Percentiles rank a stretch among this genome's conserved stretches.
Evolutionary conservation across 352 stramenopile species (phyloP).

Genomic region (Elongisporangium undulatum): DNA sequence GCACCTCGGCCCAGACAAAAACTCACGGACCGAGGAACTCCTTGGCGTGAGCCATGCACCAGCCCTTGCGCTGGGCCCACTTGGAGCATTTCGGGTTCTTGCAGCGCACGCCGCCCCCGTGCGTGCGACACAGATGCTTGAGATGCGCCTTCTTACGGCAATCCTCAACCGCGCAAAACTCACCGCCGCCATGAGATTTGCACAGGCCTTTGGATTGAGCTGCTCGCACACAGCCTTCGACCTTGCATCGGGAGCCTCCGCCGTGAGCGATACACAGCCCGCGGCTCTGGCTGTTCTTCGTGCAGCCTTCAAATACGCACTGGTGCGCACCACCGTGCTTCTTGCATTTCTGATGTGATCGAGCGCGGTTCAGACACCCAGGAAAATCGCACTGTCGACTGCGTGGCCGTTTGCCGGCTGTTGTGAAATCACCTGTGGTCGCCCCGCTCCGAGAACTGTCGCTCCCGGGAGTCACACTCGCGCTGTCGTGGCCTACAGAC

Average conservation of each 20-base stretch:
- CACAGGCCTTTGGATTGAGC: conserved; percentile 85
- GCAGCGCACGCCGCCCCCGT: conserved; percentile 80
- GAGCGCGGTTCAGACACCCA: conserved; percentile 71
- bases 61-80: conserved; percentile 85
- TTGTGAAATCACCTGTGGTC: conserved; percentile 1
- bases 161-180: conserved; percentile 77
- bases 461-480: background rate
- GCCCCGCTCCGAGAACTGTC: background rate
- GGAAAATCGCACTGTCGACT: conserved; percentile 69
- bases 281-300: conserved; percentile 86
- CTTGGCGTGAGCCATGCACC: conserved; percentile 88
- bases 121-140: conserved; percentile 82
- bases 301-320: conserved; percentile 79
- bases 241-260: conserved; percentile 73
- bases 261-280: conserved; percentile 83
- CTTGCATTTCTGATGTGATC: conserved; percentile 87
- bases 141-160: conserved; percentile 86
- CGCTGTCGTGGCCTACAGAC: background rate
- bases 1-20: background rate
- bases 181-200: conserved; percentile 79
- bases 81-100: conserved; percentile 79
- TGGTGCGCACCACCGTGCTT: conserved; percentile 86
- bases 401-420: conserved; percentile 22
- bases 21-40: conserved; percentile 50
- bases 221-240: conserved; percentile 71